Base-by-base conservation (phyloP, 306 rosid genomes). In the Cucumis melo region DNA sequence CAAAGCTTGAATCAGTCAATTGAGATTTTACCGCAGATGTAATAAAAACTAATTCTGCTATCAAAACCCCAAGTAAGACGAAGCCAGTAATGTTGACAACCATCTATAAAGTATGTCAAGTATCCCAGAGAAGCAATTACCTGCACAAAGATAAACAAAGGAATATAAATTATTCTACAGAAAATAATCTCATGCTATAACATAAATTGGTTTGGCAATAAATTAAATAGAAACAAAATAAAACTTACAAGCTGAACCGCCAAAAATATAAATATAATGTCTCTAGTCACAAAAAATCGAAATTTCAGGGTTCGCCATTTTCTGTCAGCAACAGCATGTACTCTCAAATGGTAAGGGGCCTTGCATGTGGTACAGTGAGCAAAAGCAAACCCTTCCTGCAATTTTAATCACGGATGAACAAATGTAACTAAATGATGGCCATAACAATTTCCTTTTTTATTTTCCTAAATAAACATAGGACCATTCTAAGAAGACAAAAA, bases 311-410 rank as follows among this genome's bases (percentile, higher is more conserved):
- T 94, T 72, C 99, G 88, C 99, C 99, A 94, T 84, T 90, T 94
- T 86, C 99, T 89, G 80, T 94, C 99, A 77, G 93, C 96, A 61
- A 91, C 88, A 79, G 85, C 92, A 80, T 94, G 95, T 79, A 94
- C 99, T 80, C 96, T 91, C 92, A 94, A 87, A 84, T 94, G 89
- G 76, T 94, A 94, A 82, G 96, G 93, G 83, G 96, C 92, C 85
- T 94, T 94, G 86, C 99, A 94, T 75, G 99, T 94, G 62, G 97
- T 94, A 84, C 99, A 94, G 80, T 94, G 97, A 84, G 99, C 93
- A 89, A 94, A 94, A 70, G 99, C 99, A 90, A 94, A 92, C 72
- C 99, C 99, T 89, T 94, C 99, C 99, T 94, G 97, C 61, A 85
- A 86, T 41, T 66, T 58, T 21, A 64, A 71, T 29, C 78, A 13